Evolutionary conservation across 495 filamentous ascomycete species (phyloP).

Genomic region (Podospora comata): DNA sequence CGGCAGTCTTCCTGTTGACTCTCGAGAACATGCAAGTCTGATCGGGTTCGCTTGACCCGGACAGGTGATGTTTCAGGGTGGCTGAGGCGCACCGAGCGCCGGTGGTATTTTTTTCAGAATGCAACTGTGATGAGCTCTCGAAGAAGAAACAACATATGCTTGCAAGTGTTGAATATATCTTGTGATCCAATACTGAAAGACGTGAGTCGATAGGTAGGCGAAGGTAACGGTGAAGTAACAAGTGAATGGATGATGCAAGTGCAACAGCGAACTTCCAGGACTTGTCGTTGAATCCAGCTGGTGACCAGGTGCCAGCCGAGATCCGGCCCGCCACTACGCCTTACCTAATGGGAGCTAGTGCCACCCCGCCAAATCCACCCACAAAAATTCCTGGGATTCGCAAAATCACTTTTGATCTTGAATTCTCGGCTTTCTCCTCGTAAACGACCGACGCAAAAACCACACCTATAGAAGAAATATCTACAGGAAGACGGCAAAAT

Average conservation of each 20-base stretch:
- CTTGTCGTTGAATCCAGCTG: background rate
- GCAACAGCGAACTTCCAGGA: background rate
- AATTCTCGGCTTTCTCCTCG: conserved; percentile 18
- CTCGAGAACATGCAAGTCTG: background rate
- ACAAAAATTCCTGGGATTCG: conserved; percentile 3
- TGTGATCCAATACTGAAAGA: background rate
- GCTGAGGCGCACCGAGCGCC: background rate
- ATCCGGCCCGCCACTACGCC: background rate
- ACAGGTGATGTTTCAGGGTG: background rate
- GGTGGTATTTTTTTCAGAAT: background rate
- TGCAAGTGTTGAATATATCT: background rate
- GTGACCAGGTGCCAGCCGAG: background rate
- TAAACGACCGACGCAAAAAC: conserved; percentile 50
- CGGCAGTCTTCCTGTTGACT: background rate
- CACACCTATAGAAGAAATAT: conserved; percentile 63
- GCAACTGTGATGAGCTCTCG: background rate
- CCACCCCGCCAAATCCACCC: conserved; percentile 6
- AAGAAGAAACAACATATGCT: background rate
- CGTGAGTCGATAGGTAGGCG: background rate
- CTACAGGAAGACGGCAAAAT: conserved; percentile 51
- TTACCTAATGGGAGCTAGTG: background rate
- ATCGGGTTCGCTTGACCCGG: background rate
- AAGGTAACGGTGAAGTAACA: background rate
- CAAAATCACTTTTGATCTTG: conserved; percentile 5
- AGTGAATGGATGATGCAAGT: background rate